Evolutionary conservation across 345 rosid genomes (phyloP), one percentile per base, ranked within the genome.

Genomic region (Eutrema japonicum): DNA sequence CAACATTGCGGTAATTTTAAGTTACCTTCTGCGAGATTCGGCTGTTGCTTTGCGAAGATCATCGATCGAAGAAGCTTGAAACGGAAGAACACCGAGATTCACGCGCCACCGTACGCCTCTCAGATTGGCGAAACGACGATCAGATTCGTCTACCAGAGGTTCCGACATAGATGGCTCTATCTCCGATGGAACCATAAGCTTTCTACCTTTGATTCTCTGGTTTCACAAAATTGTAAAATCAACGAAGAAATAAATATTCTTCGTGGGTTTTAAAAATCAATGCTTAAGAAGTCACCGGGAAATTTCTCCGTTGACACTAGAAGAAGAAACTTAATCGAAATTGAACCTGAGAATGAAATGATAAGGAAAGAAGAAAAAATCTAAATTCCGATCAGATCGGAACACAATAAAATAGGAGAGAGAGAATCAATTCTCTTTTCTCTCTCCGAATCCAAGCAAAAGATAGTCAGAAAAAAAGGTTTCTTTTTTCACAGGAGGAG

Each of bases 101-200:
- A 92, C 73, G 33, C 99, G 96, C 99, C 99, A 95, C 60, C 76
- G 88, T 1, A 92, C 88, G 41, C 97, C 86, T 80, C 97, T 86
- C 0, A 92, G 85, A 63, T 83, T 83, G 29, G 57, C 75, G 71
- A 83, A 79, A 60, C 71, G 80, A 61, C 14, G 37, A 63, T 37
- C 81, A 36, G 79, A 75, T 45, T 49, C 75, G 30, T 52, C 55
- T 59, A 14, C 12, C 0, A 37, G 4, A 38, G 49, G 1, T 55
- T 70, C 66, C 29, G 58, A 33, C 67, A 57, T 22, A 32, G 38
- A 18, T 57, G 36, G 37, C 29, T 65, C 68, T 22, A 70, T 66
- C 62, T 73, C 81, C 9, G 74, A 59, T 45, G 11, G 64, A 64
- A 49, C 38, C 73, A 65, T 68, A 11, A 47, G 74, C 26, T 27